Evolutionary conservation across 2,329 filamentous ascomycete species (phyloP), one percentile per base, ranked within the genome.

Genomic region (Xylaria sp.): DNA sequence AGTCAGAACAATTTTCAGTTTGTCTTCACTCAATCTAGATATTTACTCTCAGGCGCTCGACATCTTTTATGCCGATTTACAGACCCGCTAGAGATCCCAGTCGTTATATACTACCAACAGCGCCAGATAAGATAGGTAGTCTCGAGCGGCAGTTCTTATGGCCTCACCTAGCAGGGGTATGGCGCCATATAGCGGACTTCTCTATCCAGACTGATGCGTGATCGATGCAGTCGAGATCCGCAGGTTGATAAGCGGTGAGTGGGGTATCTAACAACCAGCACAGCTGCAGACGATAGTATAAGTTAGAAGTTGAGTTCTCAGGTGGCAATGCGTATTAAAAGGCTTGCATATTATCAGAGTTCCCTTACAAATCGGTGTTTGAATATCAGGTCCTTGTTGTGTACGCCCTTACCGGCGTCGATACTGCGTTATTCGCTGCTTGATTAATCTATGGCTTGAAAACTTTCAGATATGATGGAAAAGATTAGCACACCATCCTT

Each of bases 241-340:
- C 56, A 57, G 31, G 20, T 20, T 59, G 67, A 69, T 69, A 69
- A 69, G 67, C 59, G 48, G 54, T 54, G 53, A 65, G 66, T 58
- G 67, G 67, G 67, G 67, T 66, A 59, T 28, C 15, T 48, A 36
- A 51, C 54, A 56, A 57, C 28, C 40, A 54, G 56, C 38, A 51
- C 33, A 36, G 42, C 57, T 56, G 31, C 23, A 13, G 59, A 33
- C 28, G 28, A 46, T 17, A 23, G 6, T 62, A 66, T 59, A 65
- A 65, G 40, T 59, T 48, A 13, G 51, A 26, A 9, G 20, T 6
- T 15, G 7, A 51, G 28, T 28, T 17, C 58, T 57, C 38, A 31
- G 11, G 20, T 61, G 46, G 31, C 20, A 31, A 58, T 57, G 11
- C 10, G 20, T 36, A 20, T 49, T 51, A 49, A 40, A 13, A 9